These are phyloP conservation scores for Corchorus capsularis DNA, from an alignment of 345 rosid genomes.

Conservation along the genomic window DNA sequence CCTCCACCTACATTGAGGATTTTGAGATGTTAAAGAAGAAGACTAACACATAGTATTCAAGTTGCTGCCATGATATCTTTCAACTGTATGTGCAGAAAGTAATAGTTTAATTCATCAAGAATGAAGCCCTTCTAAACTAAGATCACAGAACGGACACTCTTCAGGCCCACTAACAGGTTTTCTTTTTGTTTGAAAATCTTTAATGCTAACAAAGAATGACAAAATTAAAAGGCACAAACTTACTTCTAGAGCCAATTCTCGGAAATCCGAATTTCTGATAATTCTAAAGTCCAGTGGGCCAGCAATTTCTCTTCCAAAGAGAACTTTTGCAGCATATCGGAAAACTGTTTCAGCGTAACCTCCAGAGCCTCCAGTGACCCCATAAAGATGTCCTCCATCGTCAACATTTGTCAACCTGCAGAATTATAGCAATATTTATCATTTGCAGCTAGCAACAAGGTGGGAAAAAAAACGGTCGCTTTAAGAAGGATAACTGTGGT, in stretches of 20 bases:
- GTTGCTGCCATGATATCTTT: neutral
- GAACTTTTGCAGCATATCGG: constrained; percentile 61
- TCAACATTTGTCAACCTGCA: constrained; percentile 75
- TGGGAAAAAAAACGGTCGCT: neutral
- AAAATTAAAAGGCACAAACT: constrained; percentile 33
- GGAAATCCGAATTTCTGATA: constrained; percentile 80
- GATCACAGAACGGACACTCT: neutral
- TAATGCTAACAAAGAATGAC: neutral
- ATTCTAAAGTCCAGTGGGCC: constrained; percentile 68
- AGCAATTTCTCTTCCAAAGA: constrained; percentile 65
- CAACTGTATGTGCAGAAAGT: neutral
- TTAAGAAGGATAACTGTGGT: neutral
- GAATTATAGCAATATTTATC: neutral
- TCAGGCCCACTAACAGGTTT: neutral
- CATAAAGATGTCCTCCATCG: constrained; percentile 77
- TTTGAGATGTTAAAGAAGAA: constrained; percentile 13
- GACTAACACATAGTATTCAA: neutral
- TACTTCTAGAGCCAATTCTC: constrained; percentile 81
- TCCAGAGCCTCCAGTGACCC: constrained; percentile 92
- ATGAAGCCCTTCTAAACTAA: neutral
- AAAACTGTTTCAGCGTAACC: constrained; percentile 88
- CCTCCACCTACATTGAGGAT: constrained; percentile 63
- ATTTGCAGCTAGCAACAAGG: neutral
- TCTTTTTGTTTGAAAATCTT: neutral
- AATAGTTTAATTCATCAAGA: neutral